Evolutionary conservation across 495 filamentous ascomycete species (phyloP).

Genomic region (Aspergillus hancockii): DNA sequence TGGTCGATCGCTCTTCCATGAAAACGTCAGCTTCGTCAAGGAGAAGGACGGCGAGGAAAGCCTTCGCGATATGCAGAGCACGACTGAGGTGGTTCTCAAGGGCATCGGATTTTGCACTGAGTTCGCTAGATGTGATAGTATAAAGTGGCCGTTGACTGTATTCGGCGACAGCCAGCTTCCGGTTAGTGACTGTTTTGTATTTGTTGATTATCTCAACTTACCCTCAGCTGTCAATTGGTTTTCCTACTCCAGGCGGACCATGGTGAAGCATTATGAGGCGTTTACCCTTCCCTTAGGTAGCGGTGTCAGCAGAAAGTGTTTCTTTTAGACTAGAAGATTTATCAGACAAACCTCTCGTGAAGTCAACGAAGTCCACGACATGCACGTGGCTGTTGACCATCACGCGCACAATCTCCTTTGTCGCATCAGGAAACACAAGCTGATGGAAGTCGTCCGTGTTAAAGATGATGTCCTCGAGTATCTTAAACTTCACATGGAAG

Average conservation of each 20-base stretch:
- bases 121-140: neutral
- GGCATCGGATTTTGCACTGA: neutral
- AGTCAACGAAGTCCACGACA: neutral
- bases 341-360: neutral
- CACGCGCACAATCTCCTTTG: neutral
- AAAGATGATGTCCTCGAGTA: neutral
- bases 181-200: neutral
- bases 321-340: neutral
- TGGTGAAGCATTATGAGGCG: slow-evolving; percentile 1
- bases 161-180: neutral
- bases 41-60: neutral
- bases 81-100: neutral
- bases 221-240: slow-evolving; percentile 5
- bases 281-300: slow-evolving; percentile 1
- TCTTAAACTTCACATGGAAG: neutral
- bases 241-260: slow-evolving; percentile 1
- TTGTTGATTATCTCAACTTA: neutral
- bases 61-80: neutral
- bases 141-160: neutral
- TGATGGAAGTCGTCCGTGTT: neutral
- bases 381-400: neutral
- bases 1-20: slow-evolving; percentile 6
- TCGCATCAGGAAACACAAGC: neutral
- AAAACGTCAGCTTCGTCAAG: slow-evolving; percentile 7
- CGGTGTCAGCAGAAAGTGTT: neutral